A percentile compares a stretch with the other conserved stretches of the same genome.
Conservation (phyloP, 2,329 filamentous ascomycete genomes). For the Paecilomyces sp. region DNA sequence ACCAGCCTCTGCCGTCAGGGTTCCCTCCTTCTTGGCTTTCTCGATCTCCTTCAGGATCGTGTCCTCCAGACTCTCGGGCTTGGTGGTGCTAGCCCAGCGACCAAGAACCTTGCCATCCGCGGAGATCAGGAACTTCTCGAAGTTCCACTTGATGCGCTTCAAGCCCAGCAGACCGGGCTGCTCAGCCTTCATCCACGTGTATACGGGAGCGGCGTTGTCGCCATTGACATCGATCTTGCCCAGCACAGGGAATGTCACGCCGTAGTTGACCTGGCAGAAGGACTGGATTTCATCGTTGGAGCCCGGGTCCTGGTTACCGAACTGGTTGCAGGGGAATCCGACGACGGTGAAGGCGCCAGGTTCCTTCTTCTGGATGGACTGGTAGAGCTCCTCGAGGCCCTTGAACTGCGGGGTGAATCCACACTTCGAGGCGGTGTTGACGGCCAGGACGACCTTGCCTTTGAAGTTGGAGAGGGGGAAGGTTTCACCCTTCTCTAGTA, state of each 20-base stretch:
- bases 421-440: constrained; percentile 98
- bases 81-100: constrained; percentile 81
- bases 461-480: constrained; percentile 65
- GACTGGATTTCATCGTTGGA: constrained; percentile 70
- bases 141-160: constrained; percentile 98
- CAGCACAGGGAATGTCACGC: constrained; percentile 84
- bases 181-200: constrained; percentile 62
- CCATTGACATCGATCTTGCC: constrained; percentile 95
- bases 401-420: constrained; percentile 96
- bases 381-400: constrained; percentile 85
- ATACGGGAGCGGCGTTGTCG: constrained; percentile 69
- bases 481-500: constrained; percentile 63
- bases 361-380: constrained; percentile 62
- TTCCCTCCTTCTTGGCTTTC: constrained; percentile 40
- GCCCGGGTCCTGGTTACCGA: constrained; percentile 83
- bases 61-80: constrained; percentile 73
- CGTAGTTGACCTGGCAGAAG: constrained; percentile 91
- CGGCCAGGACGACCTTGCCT: constrained; percentile 88
- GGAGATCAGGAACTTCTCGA: constrained; percentile 93
- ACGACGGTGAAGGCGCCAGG: constrained; percentile 75
- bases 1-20: constrained; percentile 1
- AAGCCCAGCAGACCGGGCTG: constrained; percentile 80
- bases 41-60: constrained; percentile 68
- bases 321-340: constrained; percentile 98
- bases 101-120: constrained; percentile 78